Evolutionary conservation across 441 rosid species (phyloP).

Genomic region (Pelargonium cotyledonis): DNA sequence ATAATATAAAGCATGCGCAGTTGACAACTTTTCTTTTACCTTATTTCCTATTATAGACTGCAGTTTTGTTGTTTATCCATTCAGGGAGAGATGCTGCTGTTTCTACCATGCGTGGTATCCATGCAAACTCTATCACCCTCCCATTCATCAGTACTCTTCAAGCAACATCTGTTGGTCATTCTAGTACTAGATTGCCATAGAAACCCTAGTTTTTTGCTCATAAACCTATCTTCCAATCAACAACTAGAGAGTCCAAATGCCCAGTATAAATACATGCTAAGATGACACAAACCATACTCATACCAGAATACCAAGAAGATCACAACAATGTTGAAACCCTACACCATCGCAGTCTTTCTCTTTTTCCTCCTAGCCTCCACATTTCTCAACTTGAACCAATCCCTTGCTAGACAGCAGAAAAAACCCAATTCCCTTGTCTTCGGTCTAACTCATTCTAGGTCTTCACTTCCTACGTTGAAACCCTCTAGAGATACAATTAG

Average conservation of each 20-base stretch:
- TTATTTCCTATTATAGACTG: not conserved
- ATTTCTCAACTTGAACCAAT: constrained; percentile 19
- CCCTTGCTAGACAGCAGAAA: constrained; percentile 30
- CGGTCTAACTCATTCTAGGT: constrained; percentile 41
- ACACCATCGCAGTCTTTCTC: constrained; percentile 17
- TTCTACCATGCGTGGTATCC: not conserved
- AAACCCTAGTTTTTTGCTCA: not conserved
- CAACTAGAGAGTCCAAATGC: not conserved
- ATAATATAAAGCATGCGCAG: not conserved
- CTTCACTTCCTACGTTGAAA: constrained; percentile 36
- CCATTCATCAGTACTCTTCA: not conserved
- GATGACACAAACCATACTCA: constrained; percentile 12
- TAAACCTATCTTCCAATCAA: too few relatives aligned
- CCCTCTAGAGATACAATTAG: constrained; percentile 17
- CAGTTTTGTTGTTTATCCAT: not conserved
- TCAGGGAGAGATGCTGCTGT: not conserved
- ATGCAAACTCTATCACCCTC: not conserved
- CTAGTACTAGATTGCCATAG: not conserved
- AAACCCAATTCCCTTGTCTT: constrained; percentile 42
- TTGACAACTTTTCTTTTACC: not conserved
- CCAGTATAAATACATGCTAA: constrained; percentile 27
- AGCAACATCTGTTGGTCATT: constrained; percentile 1
- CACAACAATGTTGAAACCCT: constrained; percentile 18
- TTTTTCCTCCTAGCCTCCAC: constrained; percentile 24
- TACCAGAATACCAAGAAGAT: constrained; percentile 9